Evolutionary conservation across 768 basidiomycete species (phyloP), one percentile per base, ranked within the genome.

Genomic region (Termitomyces sp.): DNA sequence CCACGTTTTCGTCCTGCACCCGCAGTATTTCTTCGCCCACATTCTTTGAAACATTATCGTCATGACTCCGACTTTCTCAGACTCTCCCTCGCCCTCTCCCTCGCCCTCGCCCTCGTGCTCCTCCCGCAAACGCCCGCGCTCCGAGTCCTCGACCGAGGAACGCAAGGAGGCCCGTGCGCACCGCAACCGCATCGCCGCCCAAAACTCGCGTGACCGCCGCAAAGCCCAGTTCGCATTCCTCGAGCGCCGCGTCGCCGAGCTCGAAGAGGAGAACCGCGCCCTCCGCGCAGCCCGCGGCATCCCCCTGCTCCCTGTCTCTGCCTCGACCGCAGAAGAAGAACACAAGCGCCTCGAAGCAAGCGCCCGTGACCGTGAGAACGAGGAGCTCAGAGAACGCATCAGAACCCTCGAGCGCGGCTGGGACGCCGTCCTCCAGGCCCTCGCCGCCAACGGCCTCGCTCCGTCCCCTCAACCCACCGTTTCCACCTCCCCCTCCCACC

Each of bases 141-240:
- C 86, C 8, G 81, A 82, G 10, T 50, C 79, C 28, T 77, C 83
- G 6, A 76, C 87, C 0, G 91, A 93, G 62, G 90, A 93, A 67
- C 89, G 90, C 72, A 90, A 85, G 66, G 92, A 93, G 70, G 91
- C 90, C 50, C 82, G 94, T 63, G 93, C 91, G 16, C 91, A 94
- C 74, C 86, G 94, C 58, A 96, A 96, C 74, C 84, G 93, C 53
- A 92, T 95, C 71, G 94, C 94, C 2, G 93, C 93, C 5, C 94
- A 96, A 78, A 90, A 94, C 76, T 92, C 90, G 12, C 87, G 94
- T 48, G 94, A 96, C 76, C 83, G 90, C 65, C 83, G 93, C 58
- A 96, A 96, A 73, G 88, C 87, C 16, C 92, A 95, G 63, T 93
- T 88, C 69, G 57, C 76, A 1, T 79, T 76, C 63, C 86, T 93